These are phyloP conservation scores for Beta macrorhiza DNA, from an alignment of 179 eudicot species.

Conservation along the genomic window DNA sequence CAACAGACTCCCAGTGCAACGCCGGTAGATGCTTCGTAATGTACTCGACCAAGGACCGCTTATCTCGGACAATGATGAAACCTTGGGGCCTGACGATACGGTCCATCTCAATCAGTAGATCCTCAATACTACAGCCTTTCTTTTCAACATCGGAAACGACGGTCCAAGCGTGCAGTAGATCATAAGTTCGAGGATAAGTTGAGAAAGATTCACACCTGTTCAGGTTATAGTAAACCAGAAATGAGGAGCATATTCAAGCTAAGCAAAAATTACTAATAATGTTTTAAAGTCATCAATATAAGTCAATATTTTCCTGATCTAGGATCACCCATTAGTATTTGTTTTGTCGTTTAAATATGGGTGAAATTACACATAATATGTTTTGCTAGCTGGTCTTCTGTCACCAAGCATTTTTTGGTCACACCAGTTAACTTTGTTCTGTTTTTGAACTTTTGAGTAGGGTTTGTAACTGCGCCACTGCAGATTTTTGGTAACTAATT, in stretches of 20 bases:
- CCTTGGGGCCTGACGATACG: constrained; percentile 46
- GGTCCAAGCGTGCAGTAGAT: constrained; percentile 43
- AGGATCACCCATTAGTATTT: no score
- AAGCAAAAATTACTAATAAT: not conserved
- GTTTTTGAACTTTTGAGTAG: no score
- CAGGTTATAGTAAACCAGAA: not conserved
- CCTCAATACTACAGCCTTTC: constrained; percentile 44
- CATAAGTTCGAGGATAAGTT: constrained; percentile 47
- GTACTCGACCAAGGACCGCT: constrained; percentile 32
- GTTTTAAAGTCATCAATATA: no score
- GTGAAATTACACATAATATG: no score
- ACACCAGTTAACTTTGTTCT: no score
- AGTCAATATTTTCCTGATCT: no score
- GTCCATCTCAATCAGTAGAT: constrained; percentile 45
- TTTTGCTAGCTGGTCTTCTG: no score
- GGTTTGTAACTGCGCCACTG: no score
- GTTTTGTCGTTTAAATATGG: no score
- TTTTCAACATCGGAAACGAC: constrained; percentile 35
- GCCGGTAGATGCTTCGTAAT: constrained; percentile 34
- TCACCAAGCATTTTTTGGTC: no score
- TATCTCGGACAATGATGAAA: constrained; percentile 43
- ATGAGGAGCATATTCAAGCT: not conserved
- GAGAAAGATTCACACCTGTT: constrained; percentile 49
- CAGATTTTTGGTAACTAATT: no score
- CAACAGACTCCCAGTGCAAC: constrained; percentile 43